Conservation (phyloP, 2,329 filamentous ascomycete genomes). For the Emmonsiellopsis sp. region DNA sequence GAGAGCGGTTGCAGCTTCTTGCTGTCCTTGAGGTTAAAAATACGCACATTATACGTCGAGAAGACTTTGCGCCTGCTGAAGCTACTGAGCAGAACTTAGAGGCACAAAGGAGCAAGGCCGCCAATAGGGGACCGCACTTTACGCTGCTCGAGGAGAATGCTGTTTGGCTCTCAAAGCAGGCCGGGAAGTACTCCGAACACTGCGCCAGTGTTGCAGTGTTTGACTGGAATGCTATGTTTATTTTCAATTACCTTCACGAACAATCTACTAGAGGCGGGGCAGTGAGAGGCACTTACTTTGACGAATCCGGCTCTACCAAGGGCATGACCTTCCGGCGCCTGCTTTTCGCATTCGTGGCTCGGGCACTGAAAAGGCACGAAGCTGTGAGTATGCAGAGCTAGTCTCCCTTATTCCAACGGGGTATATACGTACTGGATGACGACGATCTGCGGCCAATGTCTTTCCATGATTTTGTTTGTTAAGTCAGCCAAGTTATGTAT, state of each 20-base stretch:
- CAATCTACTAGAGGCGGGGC: neutral
- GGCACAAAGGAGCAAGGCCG: neutral
- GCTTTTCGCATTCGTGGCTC: neutral
- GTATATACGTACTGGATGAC: too few species aligned
- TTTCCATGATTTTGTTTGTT: too few species aligned
- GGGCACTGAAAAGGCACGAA: neutral
- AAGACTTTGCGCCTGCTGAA: neutral
- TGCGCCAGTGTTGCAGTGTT: neutral
- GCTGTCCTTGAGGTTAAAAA: neutral
- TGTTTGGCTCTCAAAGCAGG: neutral
- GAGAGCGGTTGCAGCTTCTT: neutral
- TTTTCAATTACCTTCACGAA: neutral
- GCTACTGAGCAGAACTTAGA: neutral
- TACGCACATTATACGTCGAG: neutral
- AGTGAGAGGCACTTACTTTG: neutral
- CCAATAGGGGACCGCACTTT: neutral
- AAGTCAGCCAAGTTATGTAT: too few species aligned
- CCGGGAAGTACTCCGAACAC: neutral
- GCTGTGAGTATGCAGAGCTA: neutral
- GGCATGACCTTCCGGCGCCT: neutral
- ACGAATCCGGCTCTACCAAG: neutral
- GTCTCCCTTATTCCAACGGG: too few species aligned
- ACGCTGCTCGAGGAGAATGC: neutral
- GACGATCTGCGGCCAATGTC: too few species aligned
- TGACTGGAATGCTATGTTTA: conserved; percentile 1